These are phyloP conservation scores for Schizochytrium sp. DNA, from an alignment of 108 stramenopile species.

Conservation along the genomic window DNA sequence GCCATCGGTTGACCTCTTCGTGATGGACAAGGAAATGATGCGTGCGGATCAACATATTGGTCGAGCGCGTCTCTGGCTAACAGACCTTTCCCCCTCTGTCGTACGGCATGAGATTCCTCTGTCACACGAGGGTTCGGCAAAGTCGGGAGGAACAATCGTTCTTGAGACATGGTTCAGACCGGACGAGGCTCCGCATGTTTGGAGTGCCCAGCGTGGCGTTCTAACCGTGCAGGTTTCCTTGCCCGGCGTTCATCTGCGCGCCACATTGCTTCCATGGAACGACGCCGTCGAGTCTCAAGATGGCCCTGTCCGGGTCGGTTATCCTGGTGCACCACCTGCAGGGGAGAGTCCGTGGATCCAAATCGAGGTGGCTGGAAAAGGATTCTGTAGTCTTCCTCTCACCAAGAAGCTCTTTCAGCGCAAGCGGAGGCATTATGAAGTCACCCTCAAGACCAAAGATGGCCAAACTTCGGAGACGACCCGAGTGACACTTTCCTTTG, in stretches of 20 bases:
- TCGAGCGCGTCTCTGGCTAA: not conserved
- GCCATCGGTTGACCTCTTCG: not conserved
- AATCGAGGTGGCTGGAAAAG: not conserved
- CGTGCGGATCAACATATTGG: not conserved
- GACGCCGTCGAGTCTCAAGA: too few species aligned
- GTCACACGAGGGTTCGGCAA: not conserved
- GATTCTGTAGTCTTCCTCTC: too few species aligned
- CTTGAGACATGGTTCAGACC: not conserved
- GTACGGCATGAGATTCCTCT: not conserved
- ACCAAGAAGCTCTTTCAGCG: too few species aligned
- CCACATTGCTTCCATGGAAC: not conserved
- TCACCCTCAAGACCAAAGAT: too few species aligned
- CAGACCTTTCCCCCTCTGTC: not conserved
- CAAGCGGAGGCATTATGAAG: too few species aligned
- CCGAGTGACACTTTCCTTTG: too few species aligned
- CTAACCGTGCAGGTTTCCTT: not conserved
- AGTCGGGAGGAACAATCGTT: not conserved
- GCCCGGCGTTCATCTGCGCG: not conserved
- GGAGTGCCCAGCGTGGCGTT: not conserved
- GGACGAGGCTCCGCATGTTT: not conserved
- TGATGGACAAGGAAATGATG: not conserved
- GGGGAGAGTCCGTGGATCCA: not conserved
- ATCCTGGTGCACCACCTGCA: not conserved
- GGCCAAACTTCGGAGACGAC: too few species aligned
- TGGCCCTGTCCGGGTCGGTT: not conserved